phyloP scores from a whole-genome alignment of 495 filamentous ascomycete genomes.

The Thozetella sp. region DNA sequence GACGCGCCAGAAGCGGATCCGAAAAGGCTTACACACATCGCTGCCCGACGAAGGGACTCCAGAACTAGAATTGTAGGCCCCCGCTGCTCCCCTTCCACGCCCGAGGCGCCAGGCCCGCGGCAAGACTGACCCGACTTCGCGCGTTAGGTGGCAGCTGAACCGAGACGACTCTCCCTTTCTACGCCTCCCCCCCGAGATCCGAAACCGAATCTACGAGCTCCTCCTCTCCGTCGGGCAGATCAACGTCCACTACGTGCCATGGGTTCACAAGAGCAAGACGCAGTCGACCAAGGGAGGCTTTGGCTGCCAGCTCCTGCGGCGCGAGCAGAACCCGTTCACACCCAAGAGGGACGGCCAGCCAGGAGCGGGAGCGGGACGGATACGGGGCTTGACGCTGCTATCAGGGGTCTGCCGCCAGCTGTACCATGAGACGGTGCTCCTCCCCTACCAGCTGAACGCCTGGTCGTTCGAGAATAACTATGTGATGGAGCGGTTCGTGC shows the following conservation, averaged over 20 bases:
- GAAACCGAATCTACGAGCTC: slow-evolving; percentile 38
- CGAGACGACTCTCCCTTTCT: slow-evolving; percentile 30
- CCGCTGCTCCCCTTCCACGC: not conserved
- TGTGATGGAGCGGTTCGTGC: slow-evolving; percentile 25
- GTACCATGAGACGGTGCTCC: slow-evolving; percentile 27
- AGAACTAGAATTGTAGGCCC: slow-evolving; percentile 21
- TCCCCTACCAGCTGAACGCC: slow-evolving; percentile 27
- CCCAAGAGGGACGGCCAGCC: not conserved
- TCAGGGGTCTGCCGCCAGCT: slow-evolving; percentile 28
- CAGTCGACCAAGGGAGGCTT: slow-evolving; percentile 20
- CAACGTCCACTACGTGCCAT: slow-evolving; percentile 22
- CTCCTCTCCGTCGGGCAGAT: slow-evolving; percentile 30
- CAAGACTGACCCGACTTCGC: not conserved
- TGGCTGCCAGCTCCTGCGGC: slow-evolving; percentile 14
- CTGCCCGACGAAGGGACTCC: slow-evolving; percentile 12
- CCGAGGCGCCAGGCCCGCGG: not conserved
- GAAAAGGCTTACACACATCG: slow-evolving; percentile 11
- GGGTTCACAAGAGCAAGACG: slow-evolving; percentile 10
- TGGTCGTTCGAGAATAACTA: slow-evolving; percentile 24
- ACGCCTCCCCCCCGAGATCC: slow-evolving; percentile 36
- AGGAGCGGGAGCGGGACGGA: not conserved
- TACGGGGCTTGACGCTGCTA: slow-evolving; percentile 24
- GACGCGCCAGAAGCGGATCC: slow-evolving; percentile 21
- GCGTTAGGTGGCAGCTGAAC: slow-evolving; percentile 17
- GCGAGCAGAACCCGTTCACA: slow-evolving; percentile 19